A percentile compares a stretch with the other conserved stretches of the same genome.
Evolutionary conservation across 495 filamentous ascomycete genomes (phyloP).

Genomic region (Penicillium cinerascens): DNA sequence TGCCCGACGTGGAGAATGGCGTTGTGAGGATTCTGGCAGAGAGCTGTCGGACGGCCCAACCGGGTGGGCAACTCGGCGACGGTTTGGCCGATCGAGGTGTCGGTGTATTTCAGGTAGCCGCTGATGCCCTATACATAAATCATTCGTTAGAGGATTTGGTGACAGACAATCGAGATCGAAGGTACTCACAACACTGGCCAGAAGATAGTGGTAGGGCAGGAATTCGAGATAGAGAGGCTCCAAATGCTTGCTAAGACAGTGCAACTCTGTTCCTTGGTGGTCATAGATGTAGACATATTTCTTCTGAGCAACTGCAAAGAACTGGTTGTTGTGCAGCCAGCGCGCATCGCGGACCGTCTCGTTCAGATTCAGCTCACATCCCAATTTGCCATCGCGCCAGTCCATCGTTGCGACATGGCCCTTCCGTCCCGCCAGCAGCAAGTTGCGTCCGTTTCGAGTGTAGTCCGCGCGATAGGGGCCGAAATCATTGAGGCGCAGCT

Average conservation of each 20-base stretch:
- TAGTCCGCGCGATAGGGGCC: slow-evolving; percentile 89
- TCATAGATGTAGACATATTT: slow-evolving; percentile 97
- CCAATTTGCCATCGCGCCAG: slow-evolving; percentile 87
- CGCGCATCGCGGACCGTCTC: slow-evolving; percentile 86
- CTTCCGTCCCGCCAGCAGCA: slow-evolving; percentile 83
- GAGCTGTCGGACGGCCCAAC: slow-evolving; percentile 75
- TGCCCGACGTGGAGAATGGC: slow-evolving; percentile 88
- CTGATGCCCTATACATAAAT: slow-evolving; percentile 58
- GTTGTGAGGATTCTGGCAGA: slow-evolving; percentile 85
- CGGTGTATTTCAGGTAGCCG: slow-evolving; percentile 89
- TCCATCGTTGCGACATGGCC: slow-evolving; percentile 97
- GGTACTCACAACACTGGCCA: slow-evolving; percentile 72
- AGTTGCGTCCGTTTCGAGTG: slow-evolving; percentile 78
- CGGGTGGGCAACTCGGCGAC: slow-evolving; percentile 80
- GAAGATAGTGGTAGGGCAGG: slow-evolving; percentile 90
- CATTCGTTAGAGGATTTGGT: slow-evolving; percentile 1
- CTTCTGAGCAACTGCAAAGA: slow-evolving; percentile 97
- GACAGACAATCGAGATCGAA: not conserved
- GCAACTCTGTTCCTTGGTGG: slow-evolving; percentile 79
- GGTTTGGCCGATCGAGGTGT: slow-evolving; percentile 86
- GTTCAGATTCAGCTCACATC: slow-evolving; percentile 82
- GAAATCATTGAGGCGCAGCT: slow-evolving; percentile 74
- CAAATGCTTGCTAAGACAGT: slow-evolving; percentile 82
- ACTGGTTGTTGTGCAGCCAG: slow-evolving; percentile 95
- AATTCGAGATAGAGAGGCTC: slow-evolving; percentile 96